phyloP scores from a whole-genome alignment of 1,284 basidiomycete genomes.

The Thecaphora thlaspeos region DNA sequence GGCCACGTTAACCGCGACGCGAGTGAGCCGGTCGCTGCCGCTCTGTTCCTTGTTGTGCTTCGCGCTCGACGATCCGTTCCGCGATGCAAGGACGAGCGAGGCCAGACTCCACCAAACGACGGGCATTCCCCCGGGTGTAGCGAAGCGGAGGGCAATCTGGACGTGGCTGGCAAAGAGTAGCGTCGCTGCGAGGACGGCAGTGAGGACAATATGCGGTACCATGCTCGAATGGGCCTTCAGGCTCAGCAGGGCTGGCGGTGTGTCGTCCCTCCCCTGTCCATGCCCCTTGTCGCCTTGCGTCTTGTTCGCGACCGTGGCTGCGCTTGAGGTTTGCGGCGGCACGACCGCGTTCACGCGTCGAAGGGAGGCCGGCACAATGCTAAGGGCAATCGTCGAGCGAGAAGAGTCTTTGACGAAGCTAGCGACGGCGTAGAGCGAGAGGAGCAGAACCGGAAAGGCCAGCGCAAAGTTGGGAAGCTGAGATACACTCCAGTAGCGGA shows the following conservation, averaged over 20 bases:
- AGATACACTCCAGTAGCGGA: conserved; percentile 78
- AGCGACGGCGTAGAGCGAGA: conserved; percentile 2
- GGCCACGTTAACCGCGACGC: conserved; percentile 57
- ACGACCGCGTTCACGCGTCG: not conserved
- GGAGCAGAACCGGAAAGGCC: conserved; percentile 67
- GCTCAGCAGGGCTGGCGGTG: not conserved
- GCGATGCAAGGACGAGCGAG: conserved; percentile 65
- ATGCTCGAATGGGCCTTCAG: conserved; percentile 20
- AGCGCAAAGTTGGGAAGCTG: conserved; percentile 88
- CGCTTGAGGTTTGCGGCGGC: too few relatives aligned
- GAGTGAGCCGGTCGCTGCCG: conserved; percentile 7
- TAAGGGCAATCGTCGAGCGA: conserved; percentile 26
- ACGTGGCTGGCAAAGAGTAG: conserved; percentile 80
- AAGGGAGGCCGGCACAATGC: too few relatives aligned
- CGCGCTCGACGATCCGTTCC: conserved; percentile 2
- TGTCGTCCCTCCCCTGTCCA: conserved; percentile 1
- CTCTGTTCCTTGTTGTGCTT: too few relatives aligned
- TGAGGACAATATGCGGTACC: conserved; percentile 70
- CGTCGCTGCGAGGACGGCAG: conserved; percentile 63
- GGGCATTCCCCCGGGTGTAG: conserved; percentile 69
- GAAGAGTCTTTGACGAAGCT: conserved; percentile 16
- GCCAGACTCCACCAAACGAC: conserved; percentile 76
- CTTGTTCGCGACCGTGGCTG: too few relatives aligned
- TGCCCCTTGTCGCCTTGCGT: too few relatives aligned
- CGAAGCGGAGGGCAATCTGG: conserved; percentile 82